Evolutionary conservation across 2,329 filamentous ascomycete genomes (phyloP), one percentile per base, ranked within the genome.

Genomic region (Fusarium guadeloupense): DNA sequence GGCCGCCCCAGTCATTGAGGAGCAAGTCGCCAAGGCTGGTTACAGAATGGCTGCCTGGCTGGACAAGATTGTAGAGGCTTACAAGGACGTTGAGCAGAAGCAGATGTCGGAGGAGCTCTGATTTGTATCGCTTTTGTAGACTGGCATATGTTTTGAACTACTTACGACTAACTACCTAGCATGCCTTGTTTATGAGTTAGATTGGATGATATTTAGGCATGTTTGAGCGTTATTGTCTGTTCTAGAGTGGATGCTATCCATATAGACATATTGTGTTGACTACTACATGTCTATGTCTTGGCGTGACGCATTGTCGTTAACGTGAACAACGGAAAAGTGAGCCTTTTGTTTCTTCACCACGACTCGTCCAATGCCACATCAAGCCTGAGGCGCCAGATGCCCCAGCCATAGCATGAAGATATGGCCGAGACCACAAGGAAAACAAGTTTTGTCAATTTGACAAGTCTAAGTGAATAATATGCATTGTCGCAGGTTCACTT

Each of bases 11-110:
- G 83, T 88, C 53, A 79, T 91, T 39, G 86, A 91, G 73, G 71
- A 84, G 55, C 85, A 89, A 71, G 80, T 92, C 58, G 89, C 89
- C 8, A 85, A 84, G 62, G 89, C 86, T 5, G 89, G 89, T 10
- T 89, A 86, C 72, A 82, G 89, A 42, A 80, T 92, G 71, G 89
- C 85, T 3, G 82, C 82, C 17, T 91, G 86, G 86, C 75, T 91
- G 58, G 87, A 90, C 69, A 75, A 81, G 66, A 86, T 90, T 67
- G 85, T 79, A 9, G 74, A 79, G n/a, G 70, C 67, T 21, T 75
- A 71, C 60, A 54, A 66, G 25, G 55, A 61, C 17, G 69, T 52
- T 25, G 63, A 52, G 55, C 61, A 43, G 56, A 71, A 59, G 26
- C 60, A 69, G 34, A 40, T 56, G 20, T 61, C 64, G 12, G 66